Evolutionary conservation across 2,329 filamentous ascomycete species (phyloP).

Genomic region (Exophiala aquamarina): DNA sequence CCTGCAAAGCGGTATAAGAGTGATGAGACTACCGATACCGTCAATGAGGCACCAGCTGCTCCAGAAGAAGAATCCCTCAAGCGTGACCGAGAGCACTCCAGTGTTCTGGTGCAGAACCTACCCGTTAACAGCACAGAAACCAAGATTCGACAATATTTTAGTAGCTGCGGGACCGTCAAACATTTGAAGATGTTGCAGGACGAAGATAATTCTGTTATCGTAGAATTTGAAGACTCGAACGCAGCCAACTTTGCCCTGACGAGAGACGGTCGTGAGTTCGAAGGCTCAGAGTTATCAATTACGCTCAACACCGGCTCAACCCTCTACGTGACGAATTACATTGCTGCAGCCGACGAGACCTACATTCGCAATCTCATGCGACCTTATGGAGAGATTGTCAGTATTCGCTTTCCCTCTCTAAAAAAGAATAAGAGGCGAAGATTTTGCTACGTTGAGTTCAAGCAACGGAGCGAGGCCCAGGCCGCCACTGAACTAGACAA

Average conservation of each 20-base stretch:
- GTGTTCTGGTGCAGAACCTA: slow-evolving; percentile 76
- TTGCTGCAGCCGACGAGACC: slow-evolving; percentile 52
- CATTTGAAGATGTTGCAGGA: slow-evolving; percentile 69
- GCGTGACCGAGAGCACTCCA: slow-evolving; percentile 87
- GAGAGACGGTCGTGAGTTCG: slow-evolving; percentile 76
- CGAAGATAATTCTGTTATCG: slow-evolving; percentile 66
- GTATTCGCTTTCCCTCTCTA: slow-evolving; percentile 85
- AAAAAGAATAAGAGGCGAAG: slow-evolving; percentile 85
- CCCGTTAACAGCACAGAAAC: slow-evolving; percentile 68
- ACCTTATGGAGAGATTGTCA: slow-evolving; percentile 76
- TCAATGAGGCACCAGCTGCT: slow-evolving; percentile 37
- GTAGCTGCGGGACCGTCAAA: slow-evolving; percentile 82
- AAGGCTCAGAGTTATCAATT: slow-evolving; percentile 71
- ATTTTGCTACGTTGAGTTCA: slow-evolving; percentile 96
- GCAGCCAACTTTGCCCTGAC: slow-evolving; percentile 80
- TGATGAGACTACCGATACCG: slow-evolving; percentile 36
- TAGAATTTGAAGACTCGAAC: slow-evolving; percentile 81
- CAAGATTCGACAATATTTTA: slow-evolving; percentile 84
- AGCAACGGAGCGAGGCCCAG: slow-evolving; percentile 64
- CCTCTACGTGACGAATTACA: slow-evolving; percentile 88
- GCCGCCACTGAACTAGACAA: slow-evolving; percentile 73
- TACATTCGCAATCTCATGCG: slow-evolving; percentile 58
- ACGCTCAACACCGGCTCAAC: slow-evolving; percentile 74
- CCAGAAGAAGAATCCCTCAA: slow-evolving; percentile 50
- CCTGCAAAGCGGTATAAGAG: slow-evolving; percentile 66